Base-by-base conservation (phyloP, 108 stramenopile genomes). In the Pseudonitzschia pungens region DNA sequence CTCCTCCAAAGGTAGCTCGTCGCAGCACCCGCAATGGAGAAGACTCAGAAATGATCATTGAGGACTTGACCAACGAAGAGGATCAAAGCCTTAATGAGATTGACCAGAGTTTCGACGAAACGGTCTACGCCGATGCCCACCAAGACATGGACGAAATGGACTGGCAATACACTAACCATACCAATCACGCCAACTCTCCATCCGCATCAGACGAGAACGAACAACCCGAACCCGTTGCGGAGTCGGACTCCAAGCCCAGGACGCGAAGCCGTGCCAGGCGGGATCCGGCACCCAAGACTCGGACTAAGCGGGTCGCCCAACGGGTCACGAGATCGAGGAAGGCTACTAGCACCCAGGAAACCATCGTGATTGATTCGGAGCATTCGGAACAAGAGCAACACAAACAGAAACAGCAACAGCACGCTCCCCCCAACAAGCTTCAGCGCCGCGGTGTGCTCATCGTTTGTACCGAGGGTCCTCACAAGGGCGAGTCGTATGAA, bases 401-500 rank as follows among this genome's bases (percentile, higher is more conserved):
- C 4, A 2, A 36, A 36, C 36, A 36, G 6, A 2, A 36, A 48
- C 8, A 48, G 7, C 22, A 50, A 15, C 8, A 26, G 9, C 51
- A 36, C 26, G 14, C 54, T 9, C 29, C 27, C 43, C 3, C 28
- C 20, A 0, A 45, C 18, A 16, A 21, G 1, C 55, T 71, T 20
- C 40, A 82, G 58, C 69, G 72, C 41, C 76, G 70, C 10, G 76
- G 77, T 33, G 28, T 80, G 15, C 27, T 36, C 4, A 1, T 84
- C 15, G 45, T 54, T 5, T 76, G 76, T 27, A 71, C 50, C 10
- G 60, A 65, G n/a, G 83, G 83, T 14, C 83, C 83, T 8, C 77
- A 80, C 53, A 51, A 67, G 44, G 83, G 83, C 15, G 76, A 77
- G 43, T 22, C 70, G 18, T 70, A 74, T 31, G 67, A 33, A 7